These are phyloP conservation scores for Rhizopogon vesiculosus DNA, from an alignment of 768 basidiomycete species.

Conservation along the genomic window DNA sequence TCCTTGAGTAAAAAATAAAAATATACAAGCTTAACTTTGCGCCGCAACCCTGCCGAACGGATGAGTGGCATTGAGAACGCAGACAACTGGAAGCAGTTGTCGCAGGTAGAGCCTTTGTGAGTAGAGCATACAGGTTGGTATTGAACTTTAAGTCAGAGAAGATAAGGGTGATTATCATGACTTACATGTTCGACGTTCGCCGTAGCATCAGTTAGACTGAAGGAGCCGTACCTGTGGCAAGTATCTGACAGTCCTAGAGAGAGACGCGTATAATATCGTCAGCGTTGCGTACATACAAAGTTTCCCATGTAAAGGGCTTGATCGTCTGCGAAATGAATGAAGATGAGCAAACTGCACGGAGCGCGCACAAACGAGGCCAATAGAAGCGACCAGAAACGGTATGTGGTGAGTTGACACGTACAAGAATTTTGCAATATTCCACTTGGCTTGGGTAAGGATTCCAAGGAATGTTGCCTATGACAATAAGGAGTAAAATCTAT, in stretches of 20 bases:
- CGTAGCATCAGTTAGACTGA: no score
- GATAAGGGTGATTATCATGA: no score
- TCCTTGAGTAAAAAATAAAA: no score
- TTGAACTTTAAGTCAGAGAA: no score
- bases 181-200: no score
- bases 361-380: conserved; percentile 7
- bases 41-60: no score
- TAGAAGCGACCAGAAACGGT: neutral
- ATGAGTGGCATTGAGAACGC: no score
- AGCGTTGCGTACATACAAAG: conserved; percentile 5
- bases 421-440: neutral
- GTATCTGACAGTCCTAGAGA: neutral
- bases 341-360: neutral
- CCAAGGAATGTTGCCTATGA: neutral
- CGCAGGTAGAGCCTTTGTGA: no score
- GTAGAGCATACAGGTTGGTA: no score
- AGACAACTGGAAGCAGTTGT: no score
- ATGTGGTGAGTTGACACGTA: neutral
- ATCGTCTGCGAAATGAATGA: conserved; percentile 4
- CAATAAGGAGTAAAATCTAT: neutral
- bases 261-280: neutral
- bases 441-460: neutral
- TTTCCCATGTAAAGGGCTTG: neutral
- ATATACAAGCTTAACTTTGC: no score
- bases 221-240: neutral